Percentiles rank a stretch among this genome's conserved stretches.
These are phyloP conservation scores for Saturnispora besseyi DNA, from an alignment of 805 yeast species.

Conservation along the genomic window DNA sequence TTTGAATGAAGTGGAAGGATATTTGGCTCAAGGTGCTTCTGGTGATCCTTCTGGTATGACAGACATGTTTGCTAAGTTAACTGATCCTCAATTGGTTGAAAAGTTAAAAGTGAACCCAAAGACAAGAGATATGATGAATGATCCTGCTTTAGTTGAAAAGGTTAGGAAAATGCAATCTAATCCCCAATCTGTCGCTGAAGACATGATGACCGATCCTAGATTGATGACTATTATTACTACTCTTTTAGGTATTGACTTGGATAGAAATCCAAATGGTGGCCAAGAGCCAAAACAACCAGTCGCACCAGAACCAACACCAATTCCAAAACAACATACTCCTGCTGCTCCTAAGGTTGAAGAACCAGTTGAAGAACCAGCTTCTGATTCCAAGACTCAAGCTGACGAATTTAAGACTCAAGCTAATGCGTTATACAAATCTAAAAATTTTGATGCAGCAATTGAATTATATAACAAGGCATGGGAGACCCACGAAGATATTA, in stretches of 20 bases:
- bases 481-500: slow-evolving; percentile 72
- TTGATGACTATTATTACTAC: slow-evolving; percentile 84
- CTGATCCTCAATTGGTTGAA: slow-evolving; percentile 66
- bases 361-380: slow-evolving; percentile 24
- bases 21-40: slow-evolving; percentile 31
- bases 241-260: slow-evolving; percentile 69
- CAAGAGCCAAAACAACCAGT: slow-evolving; percentile 12
- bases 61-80: slow-evolving; percentile 45
- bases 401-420: slow-evolving; percentile 76
- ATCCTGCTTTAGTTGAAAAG: slow-evolving; percentile 73
- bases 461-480: slow-evolving; percentile 79
- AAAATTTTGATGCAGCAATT: slow-evolving; percentile 89
- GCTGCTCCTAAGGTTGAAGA: slow-evolving; percentile 19
- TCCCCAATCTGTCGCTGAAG: slow-evolving; percentile 66
- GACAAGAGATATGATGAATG: slow-evolving; percentile 79
- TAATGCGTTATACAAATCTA: slow-evolving; percentile 74
- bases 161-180: slow-evolving; percentile 51
- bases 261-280: slow-evolving; percentile 27
- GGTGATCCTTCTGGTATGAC: slow-evolving; percentile 46
- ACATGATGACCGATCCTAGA: slow-evolving; percentile 72
- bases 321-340: slow-evolving; percentile 21
- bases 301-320: slow-evolving; percentile 18
- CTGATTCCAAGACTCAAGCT: slow-evolving; percentile 39
- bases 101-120: slow-evolving; percentile 77
- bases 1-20: slow-evolving; percentile 55